phyloP scores from a whole-genome alignment of 495 filamentous ascomycete genomes.

The Penicillium verhagenii region DNA sequence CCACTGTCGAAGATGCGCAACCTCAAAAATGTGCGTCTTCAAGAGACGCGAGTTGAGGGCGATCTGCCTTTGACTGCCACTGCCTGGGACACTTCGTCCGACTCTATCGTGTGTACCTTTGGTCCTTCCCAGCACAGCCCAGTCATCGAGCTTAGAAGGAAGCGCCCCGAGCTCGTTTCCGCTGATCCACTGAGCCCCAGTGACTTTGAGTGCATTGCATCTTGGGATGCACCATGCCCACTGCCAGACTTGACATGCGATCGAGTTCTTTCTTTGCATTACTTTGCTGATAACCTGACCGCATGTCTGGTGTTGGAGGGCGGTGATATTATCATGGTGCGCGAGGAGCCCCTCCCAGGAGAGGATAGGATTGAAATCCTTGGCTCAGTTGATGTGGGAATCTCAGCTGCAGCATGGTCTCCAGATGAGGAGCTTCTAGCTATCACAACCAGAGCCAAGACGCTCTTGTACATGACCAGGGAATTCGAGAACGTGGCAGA shows the following conservation, averaged over 20 bases:
- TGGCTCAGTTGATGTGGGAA: conserved; percentile 88
- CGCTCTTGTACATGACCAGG: conserved; percentile 88
- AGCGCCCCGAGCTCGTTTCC: conserved; percentile 37
- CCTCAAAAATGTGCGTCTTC: conserved; percentile 67
- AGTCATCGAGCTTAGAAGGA: conserved; percentile 62
- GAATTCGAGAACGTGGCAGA: conserved; percentile 81
- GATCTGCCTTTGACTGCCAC: conserved; percentile 63
- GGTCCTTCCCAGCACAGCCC: conserved; percentile 63
- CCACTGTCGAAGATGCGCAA: conserved; percentile 65
- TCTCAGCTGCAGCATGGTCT: conserved; percentile 88
- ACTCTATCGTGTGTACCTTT: conserved; percentile 71
- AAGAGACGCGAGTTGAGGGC: conserved; percentile 52
- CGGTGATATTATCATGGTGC: conserved; percentile 84
- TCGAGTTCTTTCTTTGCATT: conserved; percentile 71
- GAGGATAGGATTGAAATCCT: conserved; percentile 87
- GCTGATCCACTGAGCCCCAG: conserved; percentile 37
- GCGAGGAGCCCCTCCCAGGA: conserved; percentile 66
- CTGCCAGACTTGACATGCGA: conserved; percentile 68
- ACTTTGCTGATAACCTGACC: conserved; percentile 74
- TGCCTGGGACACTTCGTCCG: conserved; percentile 73
- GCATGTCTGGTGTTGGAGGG: conserved; percentile 82
- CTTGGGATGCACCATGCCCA: conserved; percentile 81
- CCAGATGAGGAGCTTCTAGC: conserved; percentile 90
- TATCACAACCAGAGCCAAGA: conserved; percentile 74
- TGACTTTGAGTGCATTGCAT: conserved; percentile 59